Base-by-base conservation (phyloP, 1,284 basidiomycete species). In the Puccinia horiana region DNA sequence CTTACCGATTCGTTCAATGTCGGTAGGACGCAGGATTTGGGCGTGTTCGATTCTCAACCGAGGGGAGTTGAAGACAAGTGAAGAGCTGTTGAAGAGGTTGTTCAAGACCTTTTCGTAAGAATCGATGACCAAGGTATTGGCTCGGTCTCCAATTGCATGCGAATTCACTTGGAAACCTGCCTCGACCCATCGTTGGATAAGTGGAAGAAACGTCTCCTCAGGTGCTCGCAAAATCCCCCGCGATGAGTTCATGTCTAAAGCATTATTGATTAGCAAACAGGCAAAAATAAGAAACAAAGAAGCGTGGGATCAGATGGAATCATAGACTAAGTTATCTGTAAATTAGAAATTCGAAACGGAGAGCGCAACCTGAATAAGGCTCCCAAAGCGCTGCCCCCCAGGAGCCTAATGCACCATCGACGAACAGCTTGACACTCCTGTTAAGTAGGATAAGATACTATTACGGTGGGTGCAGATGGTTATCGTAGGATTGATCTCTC, bases 381-480 rank as follows among this genome's bases (percentile, higher is more conserved):
- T 84, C 82, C 84, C 84, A 85, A 83, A 86, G 84, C 8, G 85
- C 85, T 6, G 85, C 84, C 16, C 85, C 85, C 85, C 85, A 86
- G 32, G 84, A 85, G 35, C 85, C 85, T 37, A 86, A 83, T 44
- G 85, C 85, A 26, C 85, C 85, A 72, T 86, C 85, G 44, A 85
- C 83, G 77, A 86, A 86, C 18, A 86, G 83, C 79, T 85, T 86
- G 61, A 85, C 84, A 14, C 85, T 84, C 6, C 85, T 84, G 56
- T n/a, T 83, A 73, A 37, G 70, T 54, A 3, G 49, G 26, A 40
- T 47, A 52, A 69, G 49, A 73, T 20, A 32, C 54, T 52, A 73
- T 35, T 11, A 56, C 20, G 32, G 16, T 54, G 70, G 42, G n/a
- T n/a, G n/a, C n/a, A n/a, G n/a, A n/a, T n/a, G 32, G 14, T 44